Base-by-base conservation (phyloP, 805 yeast genomes). In the Sporopachydermia lactativora region DNA sequence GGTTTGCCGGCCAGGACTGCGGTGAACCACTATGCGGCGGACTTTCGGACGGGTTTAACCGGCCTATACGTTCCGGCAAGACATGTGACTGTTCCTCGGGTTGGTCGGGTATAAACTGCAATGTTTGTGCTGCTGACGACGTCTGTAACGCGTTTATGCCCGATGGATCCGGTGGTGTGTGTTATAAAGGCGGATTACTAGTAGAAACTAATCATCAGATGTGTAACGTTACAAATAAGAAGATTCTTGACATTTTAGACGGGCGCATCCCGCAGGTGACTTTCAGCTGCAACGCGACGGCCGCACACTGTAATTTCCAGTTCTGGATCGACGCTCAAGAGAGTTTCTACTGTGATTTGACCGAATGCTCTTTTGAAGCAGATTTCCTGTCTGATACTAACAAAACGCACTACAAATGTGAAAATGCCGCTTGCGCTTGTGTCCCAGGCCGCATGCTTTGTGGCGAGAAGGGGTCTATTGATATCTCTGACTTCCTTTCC, bases 101-200 rank as follows among this genome's bases (percentile, higher is more conserved):
- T 3, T 92, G 98, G 98, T 63, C 66, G 3, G 97, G 98, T 36
- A 81, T 92, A 53, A 92, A 92, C 54, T 92, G 98, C 68, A 92
- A 64, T 44, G 59, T 92, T 55, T 92, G 98, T 60, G 62, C 67
- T 17, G 54, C 57, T 3, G 94, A 92, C 55, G 57, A 66, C 2
- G 81, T 78, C 2, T 92, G 98, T 62, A 82, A 84, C 55, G 63
- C 81, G 0, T 81, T 92, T 50, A 75, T 89, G 75, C 97, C 97
- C 1, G 86, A 77, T 35, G 82, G 81, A 2, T 59, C 85, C 42
- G 64, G 71, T 43, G 98, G 97, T 6, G 84, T 94, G 0, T 92
- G 98, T 58, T 89, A 86, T 59, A 71, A 76, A 46, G 73, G 81
- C 5, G 98, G 97, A 15, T 71, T 83, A 49, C 62, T 86, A 37